phyloP scores from a whole-genome alignment of 176 grass and related monocot genomes.

The Cymbopogon citratus region DNA sequence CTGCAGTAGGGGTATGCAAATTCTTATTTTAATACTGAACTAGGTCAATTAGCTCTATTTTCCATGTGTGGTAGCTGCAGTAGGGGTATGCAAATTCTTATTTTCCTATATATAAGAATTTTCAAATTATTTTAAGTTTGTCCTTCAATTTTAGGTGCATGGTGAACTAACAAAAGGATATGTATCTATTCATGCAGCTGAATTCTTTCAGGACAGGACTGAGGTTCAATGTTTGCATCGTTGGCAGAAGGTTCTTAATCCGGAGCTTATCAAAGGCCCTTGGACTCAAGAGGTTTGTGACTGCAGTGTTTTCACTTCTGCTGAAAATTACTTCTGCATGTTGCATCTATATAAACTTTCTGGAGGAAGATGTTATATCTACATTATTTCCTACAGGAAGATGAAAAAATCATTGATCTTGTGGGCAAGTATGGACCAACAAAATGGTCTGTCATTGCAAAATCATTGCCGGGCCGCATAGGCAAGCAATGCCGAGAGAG shows the following conservation, averaged over 20 bases:
- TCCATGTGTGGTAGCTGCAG: background rate
- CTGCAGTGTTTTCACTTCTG: constrained; percentile 4
- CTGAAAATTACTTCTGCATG: background rate
- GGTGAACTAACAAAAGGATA: constrained; percentile 12
- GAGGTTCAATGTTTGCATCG: constrained; percentile 98
- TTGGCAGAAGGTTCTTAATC: constrained; percentile 99
- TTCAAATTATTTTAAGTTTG: background rate
- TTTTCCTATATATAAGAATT: constrained; percentile 6
- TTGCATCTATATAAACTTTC: constrained; percentile 5
- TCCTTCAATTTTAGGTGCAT: background rate
- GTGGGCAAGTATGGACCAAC: constrained; percentile 83
- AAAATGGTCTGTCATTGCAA: constrained; percentile 98
- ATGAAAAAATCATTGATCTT: constrained; percentile 84
- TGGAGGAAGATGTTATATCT: constrained; percentile 25
- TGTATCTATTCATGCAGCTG: constrained; percentile 53
- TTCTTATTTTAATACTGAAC: constrained; percentile 19
- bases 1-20: too few relatives aligned
- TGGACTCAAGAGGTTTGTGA: constrained; percentile 87
- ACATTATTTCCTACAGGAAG: constrained; percentile 59
- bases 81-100: background rate
- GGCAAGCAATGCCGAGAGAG: constrained; percentile 98
- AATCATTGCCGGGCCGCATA: constrained; percentile 86
- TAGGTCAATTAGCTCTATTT: background rate
- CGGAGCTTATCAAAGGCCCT: constrained; percentile 96
- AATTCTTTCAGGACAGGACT: constrained; percentile 82